Base-by-base conservation (phyloP, 768 basidiomycete species). In the Exidia glandulosa region DNA sequence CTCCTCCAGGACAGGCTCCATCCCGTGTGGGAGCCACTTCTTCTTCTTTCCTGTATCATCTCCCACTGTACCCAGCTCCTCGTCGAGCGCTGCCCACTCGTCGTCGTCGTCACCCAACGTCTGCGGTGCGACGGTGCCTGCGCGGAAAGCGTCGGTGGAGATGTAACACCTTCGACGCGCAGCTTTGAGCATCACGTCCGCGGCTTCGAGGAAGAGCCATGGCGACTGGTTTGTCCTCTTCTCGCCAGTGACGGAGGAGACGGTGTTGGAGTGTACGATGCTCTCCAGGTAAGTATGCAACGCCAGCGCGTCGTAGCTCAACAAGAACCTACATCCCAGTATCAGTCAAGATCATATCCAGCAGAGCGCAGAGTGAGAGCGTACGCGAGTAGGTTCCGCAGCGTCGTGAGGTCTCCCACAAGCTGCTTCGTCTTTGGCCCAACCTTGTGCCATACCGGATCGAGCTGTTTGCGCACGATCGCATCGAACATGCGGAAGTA, bases 361-460 rank as follows among this genome's bases (percentile, higher is more conserved):
- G 36, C 45, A 52, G 47, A 59, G 55, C 37, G 29, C 52, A 57
- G 19, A 3, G 30, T 32, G 19, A 7, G 31, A 36, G 72, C 87
- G 62, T 66, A 93, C 90, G 78, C 78, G 47, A 97, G 82, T 3
- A 98, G 80, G 50, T 86, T 84, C 1, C 96, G 80, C 1, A 99
- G 78, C 2, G 86, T 87, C 0, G 88, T 85, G 19, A 99, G 81
- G 69, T 98, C 95, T 57, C 78, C 82, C 9, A 97, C 92, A 12
- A 98, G 82, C 62, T 94, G 90, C 65, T 90, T 93, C 3, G 94
- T 98, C 62, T 83, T 87, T 1, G 90, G 85, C 0, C 93, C 93
- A 30, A 95, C 94, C 73, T 93, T 91, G 71, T 98, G 94, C 95
- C 96, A 98, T 6, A 96, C 87, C 0, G 93, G 80, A 70, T 96